These are phyloP conservation scores for Rubroboletus pulcherrimus DNA, from an alignment of 768 basidiomycete species.

Conservation along the genomic window DNA sequence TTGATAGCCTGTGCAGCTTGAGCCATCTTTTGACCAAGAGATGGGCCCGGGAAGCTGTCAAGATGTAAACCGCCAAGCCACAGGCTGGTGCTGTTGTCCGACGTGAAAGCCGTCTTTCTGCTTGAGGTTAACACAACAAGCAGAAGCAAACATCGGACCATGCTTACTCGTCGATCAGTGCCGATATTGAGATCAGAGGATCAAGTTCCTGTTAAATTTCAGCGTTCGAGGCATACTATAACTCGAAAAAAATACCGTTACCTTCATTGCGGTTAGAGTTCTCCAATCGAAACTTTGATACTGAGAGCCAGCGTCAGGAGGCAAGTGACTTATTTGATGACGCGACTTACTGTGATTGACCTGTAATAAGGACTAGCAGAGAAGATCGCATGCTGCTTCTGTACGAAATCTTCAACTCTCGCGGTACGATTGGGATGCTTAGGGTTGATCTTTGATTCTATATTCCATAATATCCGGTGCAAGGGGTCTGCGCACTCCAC, in stretches of 20 bases:
- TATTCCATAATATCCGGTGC: constrained; percentile 64
- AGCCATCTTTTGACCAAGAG: constrained; percentile 54
- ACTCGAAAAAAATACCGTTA: constrained; percentile 10
- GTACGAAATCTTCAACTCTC: constrained; percentile 57
- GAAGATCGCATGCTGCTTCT: constrained; percentile 57
- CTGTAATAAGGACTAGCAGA: constrained; percentile 54
- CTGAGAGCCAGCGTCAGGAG: constrained; percentile 32
- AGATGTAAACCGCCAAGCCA: constrained; percentile 72
- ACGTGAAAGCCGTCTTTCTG: constrained; percentile 40
- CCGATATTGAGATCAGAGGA: constrained; percentile 52
- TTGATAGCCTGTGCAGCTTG: constrained; percentile 64
- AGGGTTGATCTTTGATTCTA: constrained; percentile 74
- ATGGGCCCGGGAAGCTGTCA: constrained; percentile 59
- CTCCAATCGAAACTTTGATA: constrained; percentile 85
- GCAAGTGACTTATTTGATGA: neutral
- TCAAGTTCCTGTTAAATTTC: constrained; percentile 45
- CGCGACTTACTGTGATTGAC: constrained; percentile 54
- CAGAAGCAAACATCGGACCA: neutral
- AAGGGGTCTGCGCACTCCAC: constrained; percentile 67
- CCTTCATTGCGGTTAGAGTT: constrained; percentile 70
- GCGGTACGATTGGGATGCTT: constrained; percentile 48
- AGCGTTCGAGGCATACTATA: neutral
- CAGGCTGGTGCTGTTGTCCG: constrained; percentile 46
- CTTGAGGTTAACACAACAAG: neutral
- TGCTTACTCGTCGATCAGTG: constrained; percentile 61